These are phyloP conservation scores for Podospora bellae-mahoneyi DNA, from an alignment of 495 filamentous ascomycete species.

Conservation along the genomic window DNA sequence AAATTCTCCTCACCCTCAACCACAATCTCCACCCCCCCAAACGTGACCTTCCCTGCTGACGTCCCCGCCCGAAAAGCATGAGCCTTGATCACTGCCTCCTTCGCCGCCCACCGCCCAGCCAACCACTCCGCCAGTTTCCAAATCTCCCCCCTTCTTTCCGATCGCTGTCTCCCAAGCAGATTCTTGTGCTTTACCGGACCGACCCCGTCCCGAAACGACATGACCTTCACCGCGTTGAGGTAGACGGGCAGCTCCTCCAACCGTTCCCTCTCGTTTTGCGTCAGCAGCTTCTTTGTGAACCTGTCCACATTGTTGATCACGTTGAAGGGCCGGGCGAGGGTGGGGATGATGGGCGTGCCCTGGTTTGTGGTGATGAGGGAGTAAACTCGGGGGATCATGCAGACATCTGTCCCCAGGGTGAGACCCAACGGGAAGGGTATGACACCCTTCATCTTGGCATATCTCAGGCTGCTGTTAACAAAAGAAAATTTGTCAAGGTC, in stretches of 20 bases:
- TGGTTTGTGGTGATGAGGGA: background rate
- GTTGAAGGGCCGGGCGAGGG: background rate
- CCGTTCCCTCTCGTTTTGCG: background rate
- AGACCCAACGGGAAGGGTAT: constrained; percentile 1
- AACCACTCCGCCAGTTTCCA: background rate
- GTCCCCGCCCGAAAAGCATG: constrained; percentile 34
- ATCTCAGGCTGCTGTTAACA: background rate
- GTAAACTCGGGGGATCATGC: background rate
- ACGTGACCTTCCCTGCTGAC: background rate
- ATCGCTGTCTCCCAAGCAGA: background rate
- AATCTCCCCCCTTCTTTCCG: background rate
- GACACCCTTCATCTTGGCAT: background rate
- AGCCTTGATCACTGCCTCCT: constrained; percentile 65
- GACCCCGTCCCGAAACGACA: background rate
- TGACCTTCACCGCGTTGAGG: background rate
- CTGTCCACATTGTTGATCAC: background rate
- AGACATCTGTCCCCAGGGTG: background rate
- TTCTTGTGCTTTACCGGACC: background rate
- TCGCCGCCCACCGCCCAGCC: constrained; percentile 53
- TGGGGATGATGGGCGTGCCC: background rate
- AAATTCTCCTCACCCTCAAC: background rate
- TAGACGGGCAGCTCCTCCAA: background rate
- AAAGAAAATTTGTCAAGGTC: background rate
- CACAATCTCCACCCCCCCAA: background rate
- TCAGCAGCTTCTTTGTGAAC: background rate